phyloP scores from a whole-genome alignment of 768 basidiomycete genomes.

The Hypholoma fasciculare region DNA sequence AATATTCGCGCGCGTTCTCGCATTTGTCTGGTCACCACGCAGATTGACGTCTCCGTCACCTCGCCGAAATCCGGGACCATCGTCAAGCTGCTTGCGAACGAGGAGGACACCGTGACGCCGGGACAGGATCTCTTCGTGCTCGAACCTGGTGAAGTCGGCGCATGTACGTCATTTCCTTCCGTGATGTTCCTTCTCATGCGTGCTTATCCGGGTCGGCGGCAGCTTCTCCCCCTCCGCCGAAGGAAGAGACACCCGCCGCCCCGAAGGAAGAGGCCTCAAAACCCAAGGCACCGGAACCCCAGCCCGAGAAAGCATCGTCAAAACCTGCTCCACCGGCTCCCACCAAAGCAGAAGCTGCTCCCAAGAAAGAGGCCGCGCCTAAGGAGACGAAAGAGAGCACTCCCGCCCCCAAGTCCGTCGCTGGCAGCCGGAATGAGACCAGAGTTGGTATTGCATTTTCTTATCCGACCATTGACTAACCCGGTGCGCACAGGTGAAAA shows the following conservation, averaged over 20 bases:
- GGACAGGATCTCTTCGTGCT: slow-evolving; percentile 94
- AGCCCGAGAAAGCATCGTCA: slow-evolving; percentile 41
- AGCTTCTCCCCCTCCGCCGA: slow-evolving; percentile 31
- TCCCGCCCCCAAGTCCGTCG: slow-evolving; percentile 30
- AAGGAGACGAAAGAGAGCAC: slow-evolving; percentile 32
- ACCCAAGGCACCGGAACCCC: slow-evolving; percentile 41
- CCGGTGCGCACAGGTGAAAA: slow-evolving; percentile 73
- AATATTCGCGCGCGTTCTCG: too few relatives aligned
- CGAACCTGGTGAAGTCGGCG: slow-evolving; percentile 73
- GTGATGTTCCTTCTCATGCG: background rate
- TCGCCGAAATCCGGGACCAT: slow-evolving; percentile 88
- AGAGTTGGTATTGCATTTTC: slow-evolving; percentile 50
- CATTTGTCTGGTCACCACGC: background rate
- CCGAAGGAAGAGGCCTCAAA: slow-evolving; percentile 8
- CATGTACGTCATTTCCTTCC: slow-evolving; percentile 34
- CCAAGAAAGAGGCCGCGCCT: slow-evolving; percentile 29
- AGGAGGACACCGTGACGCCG: slow-evolving; percentile 93
- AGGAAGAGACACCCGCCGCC: slow-evolving; percentile 27
- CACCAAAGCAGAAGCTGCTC: slow-evolving; percentile 25
- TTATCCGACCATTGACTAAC: background rate
- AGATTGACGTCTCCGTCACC: slow-evolving; percentile 99
- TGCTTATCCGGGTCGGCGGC: slow-evolving; percentile 1
- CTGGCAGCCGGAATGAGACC: slow-evolving; percentile 76
- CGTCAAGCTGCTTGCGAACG: slow-evolving; percentile 79
- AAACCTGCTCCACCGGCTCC: slow-evolving; percentile 44